Conservation (phyloP, 306 rosid genomes). For the Fragaria vesca region DNA sequence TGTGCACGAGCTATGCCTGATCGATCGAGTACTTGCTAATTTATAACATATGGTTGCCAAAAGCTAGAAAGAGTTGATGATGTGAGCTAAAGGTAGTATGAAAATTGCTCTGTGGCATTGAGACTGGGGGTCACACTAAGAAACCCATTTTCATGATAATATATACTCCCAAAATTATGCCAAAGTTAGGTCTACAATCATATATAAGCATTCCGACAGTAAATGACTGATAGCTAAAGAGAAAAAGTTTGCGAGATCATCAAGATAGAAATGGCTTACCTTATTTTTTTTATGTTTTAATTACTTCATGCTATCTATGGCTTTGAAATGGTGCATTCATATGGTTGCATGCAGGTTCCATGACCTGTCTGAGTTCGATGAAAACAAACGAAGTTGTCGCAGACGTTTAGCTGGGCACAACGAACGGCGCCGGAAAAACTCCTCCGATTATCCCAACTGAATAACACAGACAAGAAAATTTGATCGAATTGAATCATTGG, state of each 20-base stretch:
- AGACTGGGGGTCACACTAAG: conserved; percentile 12
- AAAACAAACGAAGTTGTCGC: conserved; percentile 79
- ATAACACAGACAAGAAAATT: neutral
- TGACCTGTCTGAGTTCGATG: conserved; percentile 72
- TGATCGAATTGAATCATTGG: neutral
- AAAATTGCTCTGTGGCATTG: neutral
- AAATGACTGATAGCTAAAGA: neutral
- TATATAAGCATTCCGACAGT: neutral
- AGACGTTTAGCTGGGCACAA: conserved; percentile 95
- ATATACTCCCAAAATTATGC: neutral
- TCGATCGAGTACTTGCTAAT: neutral
- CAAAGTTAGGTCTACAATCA: neutral
- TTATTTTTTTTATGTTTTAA: neutral
- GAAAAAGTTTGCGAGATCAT: neutral
- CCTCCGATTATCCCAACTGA: conserved; percentile 48
- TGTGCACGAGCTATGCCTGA: neutral
- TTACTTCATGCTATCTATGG: neutral
- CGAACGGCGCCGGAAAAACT: conserved; percentile 77
- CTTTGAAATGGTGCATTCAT: neutral
- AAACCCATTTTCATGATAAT: conserved; percentile 8
- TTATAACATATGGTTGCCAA: neutral
- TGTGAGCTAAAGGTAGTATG: conserved; percentile 10
- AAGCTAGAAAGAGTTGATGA: neutral
- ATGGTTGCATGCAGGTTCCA: conserved; percentile 59
- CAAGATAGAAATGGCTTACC: neutral